Evolutionary conservation across 352 stramenopile species (phyloP).

Genomic region (Globisporangium nagaii): DNA sequence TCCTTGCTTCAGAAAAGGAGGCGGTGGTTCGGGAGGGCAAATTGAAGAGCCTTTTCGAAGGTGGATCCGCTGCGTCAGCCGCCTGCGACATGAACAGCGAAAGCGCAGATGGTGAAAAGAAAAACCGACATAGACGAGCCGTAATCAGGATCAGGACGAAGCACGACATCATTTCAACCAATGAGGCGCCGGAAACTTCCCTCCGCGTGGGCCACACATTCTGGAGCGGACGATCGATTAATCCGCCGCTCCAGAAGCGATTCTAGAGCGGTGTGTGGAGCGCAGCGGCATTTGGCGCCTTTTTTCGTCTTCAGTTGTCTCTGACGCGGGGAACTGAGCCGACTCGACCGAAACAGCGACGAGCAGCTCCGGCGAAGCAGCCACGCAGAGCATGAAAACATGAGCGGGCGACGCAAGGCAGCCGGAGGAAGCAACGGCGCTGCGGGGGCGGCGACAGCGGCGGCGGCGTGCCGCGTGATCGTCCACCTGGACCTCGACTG

Average conservation of each 20-base stretch:
- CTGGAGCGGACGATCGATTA: too few relatives aligned
- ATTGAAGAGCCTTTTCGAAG: too few relatives aligned
- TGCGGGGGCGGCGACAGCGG: too few relatives aligned
- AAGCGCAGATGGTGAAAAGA: too few relatives aligned
- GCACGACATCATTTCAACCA: not conserved
- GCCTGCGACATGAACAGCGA: not conserved
- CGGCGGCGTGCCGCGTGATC: conserved; percentile 43
- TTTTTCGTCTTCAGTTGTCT: not conserved
- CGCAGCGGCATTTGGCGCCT: not conserved
- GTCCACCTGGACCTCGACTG: conserved; percentile 85
- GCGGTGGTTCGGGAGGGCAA: too few relatives aligned
- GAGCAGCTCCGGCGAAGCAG: not conserved
- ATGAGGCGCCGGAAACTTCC: not conserved
- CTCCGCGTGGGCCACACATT: too few relatives aligned
- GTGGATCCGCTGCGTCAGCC: too few relatives aligned
- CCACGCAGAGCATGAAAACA: not conserved
- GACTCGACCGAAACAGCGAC: not conserved
- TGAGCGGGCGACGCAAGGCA: conserved; percentile 1
- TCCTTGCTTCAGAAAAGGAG: too few relatives aligned
- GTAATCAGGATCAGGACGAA: not conserved
- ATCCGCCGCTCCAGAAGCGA: not conserved
- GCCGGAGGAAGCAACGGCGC: not conserved
- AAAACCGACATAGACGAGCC: not conserved
- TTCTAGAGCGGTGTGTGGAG: not conserved
- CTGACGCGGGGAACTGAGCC: not conserved